Evolutionary conservation across 2,329 filamentous ascomycete species (phyloP).

Genomic region (Aspergillus hiratsukae): DNA sequence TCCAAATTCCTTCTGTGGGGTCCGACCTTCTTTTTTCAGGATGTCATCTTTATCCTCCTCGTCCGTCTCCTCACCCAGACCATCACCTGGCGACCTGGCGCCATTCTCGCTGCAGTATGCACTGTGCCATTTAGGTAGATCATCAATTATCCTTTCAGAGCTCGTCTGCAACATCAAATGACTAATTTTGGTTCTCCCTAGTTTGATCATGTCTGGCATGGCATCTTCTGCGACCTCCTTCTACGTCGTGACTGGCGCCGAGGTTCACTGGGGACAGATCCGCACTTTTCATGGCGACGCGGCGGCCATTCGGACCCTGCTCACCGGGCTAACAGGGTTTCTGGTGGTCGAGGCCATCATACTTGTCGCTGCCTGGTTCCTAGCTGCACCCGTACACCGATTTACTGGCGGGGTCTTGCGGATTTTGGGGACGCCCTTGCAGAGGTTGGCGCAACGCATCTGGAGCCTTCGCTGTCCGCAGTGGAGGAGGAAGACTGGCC

Average conservation of each 20-base stretch:
- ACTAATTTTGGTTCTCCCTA: conserved; percentile 1
- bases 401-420: conserved; percentile 23
- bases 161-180: not conserved
- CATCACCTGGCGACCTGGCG: conserved; percentile 17
- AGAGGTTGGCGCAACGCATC: conserved; percentile 9
- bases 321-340: conserved; percentile 31
- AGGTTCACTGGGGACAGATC: conserved; percentile 35
- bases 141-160: not conserved
- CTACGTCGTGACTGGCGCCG: conserved; percentile 30
- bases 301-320: conserved; percentile 28
- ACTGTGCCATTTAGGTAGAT: conserved; percentile 27
- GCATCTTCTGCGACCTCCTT: conserved; percentile 31
- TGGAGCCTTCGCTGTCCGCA: conserved; percentile 4
- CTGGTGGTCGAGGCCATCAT: conserved; percentile 27
- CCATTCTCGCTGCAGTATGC: conserved; percentile 16
- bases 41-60: conserved; percentile 23
- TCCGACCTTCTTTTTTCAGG: conserved; percentile 27
- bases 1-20: conserved; percentile 23
- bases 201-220: conserved; percentile 30
- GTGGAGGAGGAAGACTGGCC: not conserved
- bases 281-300: conserved; percentile 29
- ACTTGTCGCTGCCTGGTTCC: conserved; percentile 20
- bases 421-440: conserved; percentile 20
- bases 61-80: conserved; percentile 20
- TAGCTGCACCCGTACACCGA: conserved; percentile 21